Base-by-base conservation (phyloP, 805 yeast genomes). In the Candida gorgasii region DNA sequence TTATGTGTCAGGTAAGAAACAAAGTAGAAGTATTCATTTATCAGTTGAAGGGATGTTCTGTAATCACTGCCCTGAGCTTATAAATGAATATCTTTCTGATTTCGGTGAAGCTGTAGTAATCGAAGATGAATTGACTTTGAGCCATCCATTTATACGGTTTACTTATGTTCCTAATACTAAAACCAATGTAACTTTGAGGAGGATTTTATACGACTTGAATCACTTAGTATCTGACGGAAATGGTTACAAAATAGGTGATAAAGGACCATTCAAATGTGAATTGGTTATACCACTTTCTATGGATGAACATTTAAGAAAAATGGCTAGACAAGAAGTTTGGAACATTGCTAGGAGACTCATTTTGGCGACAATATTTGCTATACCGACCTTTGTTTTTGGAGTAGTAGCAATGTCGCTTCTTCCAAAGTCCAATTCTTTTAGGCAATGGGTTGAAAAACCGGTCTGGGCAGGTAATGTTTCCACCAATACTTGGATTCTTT, bases 351-450 rank as follows among this genome's bases (percentile, higher is more conserved):
- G 55, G 18, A 70, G 87, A 37, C 62, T 82, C 18, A 43, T 67
- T 0, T 50, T 82, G 7, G 73, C 87, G 0, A 59, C 78, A 0
- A 52, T 78, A 0, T 63, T 81, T 33, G 84, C 84, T 0, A 75
- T 84, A 26, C 84, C 89, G 1, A 82, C 90, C 2, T 82, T 85
- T 55, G 57, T 82, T 3, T 75, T 85, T 50, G 88, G 86, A 0
- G 67, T 83, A 6, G 80, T 84, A n/a, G 82, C 79, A 3, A 84
- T 83, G 89, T 73, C 83, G 5, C 62, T 83, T 32, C 53, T 80
- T 2, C 72, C 79, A 0, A 60, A 60, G 24, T 36, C 59, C 2
- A 70, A 75, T 47, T 17, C 43, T 0, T 71, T 79, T 44, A 62
- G 79, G 18, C 55, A 50, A 46, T 84, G 85, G 82, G 63, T 80